Evolutionary conservation across 2,329 filamentous ascomycete genomes (phyloP), one percentile per base, ranked within the genome.

Genomic region (Colletotrichum sp.): DNA sequence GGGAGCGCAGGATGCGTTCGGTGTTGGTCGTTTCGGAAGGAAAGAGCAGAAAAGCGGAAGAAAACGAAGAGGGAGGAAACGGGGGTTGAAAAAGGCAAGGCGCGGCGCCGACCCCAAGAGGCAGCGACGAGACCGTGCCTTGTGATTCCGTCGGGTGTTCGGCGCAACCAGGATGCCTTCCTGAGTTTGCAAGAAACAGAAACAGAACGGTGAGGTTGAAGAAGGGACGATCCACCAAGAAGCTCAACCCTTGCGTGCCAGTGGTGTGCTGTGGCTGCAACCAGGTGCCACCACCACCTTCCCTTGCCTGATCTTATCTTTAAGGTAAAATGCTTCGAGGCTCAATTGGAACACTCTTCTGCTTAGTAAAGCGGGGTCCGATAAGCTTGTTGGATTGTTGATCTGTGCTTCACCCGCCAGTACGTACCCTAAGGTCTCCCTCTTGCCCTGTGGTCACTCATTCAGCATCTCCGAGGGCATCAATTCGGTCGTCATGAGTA

Each of bases 71-170:
- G 44, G n/a, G 32, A 55, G 34, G 10, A 21, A 21, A 49, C 18
- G 18, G n/a, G 44, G 44, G 18, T 49, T 21, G 44, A 21, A 49
- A 72, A 36, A 21, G 49, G 12, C 24, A 16, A 62, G 68, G 72
- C 68, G 63, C 69, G 63, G 57, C 39, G 44, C 69, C 55, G 68
- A 39, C 55, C 62, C 21, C 44, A 44, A 30, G 57, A 72, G 73
- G 69, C 26, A 68, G 70, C 73, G 28, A 52, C 62, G n/a, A 64
- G 73, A 72, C 73, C 73, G 69, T 76, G 69, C 67, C 67, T 64
- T 57, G 21, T 67, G 32, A 59, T 72, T 72, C 39, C 30, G 62
- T 32, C 57, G 21, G 63, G 63, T 67, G 55, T 63, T 39, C 63
- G 57, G 39, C 57, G 69, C 26, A 18, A 59, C 73, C 24, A 68